These are phyloP conservation scores for Cutaneotrichosporon curvatum DNA, from an alignment of 1,284 basidiomycete species.

Conservation along the genomic window DNA sequence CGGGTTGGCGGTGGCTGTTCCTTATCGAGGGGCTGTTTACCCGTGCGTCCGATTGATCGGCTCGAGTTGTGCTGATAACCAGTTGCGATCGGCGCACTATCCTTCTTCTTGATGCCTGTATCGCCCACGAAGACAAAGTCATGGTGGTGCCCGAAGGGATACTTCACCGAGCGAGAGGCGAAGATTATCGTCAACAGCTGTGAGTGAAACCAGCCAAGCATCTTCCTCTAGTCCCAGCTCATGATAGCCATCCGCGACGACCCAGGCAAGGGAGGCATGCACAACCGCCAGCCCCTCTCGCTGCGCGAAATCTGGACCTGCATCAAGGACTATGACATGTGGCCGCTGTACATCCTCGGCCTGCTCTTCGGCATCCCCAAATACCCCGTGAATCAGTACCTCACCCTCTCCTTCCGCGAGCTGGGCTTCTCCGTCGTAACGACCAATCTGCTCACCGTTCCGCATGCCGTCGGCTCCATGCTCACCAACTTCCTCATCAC, in stretches of 20 bases:
- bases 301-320: constrained; percentile 23
- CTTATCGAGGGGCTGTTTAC: too few species aligned
- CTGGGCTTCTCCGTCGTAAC: constrained; percentile 37
- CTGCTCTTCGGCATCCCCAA: constrained; percentile 4
- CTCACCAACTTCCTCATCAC: constrained; percentile 31
- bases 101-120: too few species aligned
- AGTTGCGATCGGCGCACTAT: too few species aligned
- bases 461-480: constrained; percentile 29
- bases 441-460: constrained; percentile 41
- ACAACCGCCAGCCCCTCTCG: constrained; percentile 40
- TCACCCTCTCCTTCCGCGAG: constrained; percentile 10
- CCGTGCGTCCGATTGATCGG: too few species aligned
- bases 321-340: constrained; percentile 43
- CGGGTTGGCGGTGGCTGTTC: too few species aligned
- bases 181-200: constrained; percentile 47
- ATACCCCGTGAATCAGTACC: constrained; percentile 27
- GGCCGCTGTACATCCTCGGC: constrained; percentile 43
- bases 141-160: constrained; percentile 29
- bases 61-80: too few species aligned
- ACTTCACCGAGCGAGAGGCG: constrained; percentile 47
- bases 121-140: constrained; percentile 34
- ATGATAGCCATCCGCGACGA: background rate
- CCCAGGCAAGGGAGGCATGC: constrained; percentile 18
- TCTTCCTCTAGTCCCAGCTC: too few species aligned
- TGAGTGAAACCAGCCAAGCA: too few species aligned